Percentiles rank a stretch among this genome's conserved stretches.
Evolutionary conservation across 2,329 filamentous ascomycete genomes (phyloP).

Genomic region (Fusarium begoniae): DNA sequence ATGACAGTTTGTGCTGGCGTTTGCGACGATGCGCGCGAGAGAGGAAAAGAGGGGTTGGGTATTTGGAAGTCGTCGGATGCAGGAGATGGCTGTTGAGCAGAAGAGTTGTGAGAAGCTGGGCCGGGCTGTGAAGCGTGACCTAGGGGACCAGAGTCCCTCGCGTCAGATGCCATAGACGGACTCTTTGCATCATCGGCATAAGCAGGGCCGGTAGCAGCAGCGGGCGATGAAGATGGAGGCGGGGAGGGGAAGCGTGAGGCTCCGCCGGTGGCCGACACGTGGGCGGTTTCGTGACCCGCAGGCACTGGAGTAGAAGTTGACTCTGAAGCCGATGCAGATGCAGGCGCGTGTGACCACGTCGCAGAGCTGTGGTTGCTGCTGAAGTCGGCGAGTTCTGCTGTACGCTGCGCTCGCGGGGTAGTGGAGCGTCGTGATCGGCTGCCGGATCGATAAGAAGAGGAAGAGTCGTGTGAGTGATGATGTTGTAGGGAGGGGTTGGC

Average conservation of each 20-base stretch:
- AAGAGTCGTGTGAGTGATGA: conserved; percentile 53
- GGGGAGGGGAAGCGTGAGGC: conserved; percentile 63
- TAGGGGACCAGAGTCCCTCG: conserved; percentile 45
- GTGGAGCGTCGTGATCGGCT: conserved; percentile 44
- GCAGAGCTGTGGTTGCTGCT: conserved; percentile 21
- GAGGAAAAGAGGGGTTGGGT: conserved; percentile 51
- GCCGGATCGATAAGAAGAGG: conserved; percentile 43
- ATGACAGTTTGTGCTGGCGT: conserved; percentile 64
- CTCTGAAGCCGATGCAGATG: conserved; percentile 27
- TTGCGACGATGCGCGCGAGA: conserved; percentile 39
- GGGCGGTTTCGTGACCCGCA: conserved; percentile 35
- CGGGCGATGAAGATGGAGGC: conserved; percentile 62
- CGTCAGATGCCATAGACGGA: conserved; percentile 60
- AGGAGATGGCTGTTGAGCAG: conserved; percentile 48
- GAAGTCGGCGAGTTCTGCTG: conserved; percentile 36
- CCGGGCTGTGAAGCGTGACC: conserved; percentile 36
- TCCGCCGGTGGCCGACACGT: conserved; percentile 49
- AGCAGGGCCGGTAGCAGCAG: conserved; percentile 49
- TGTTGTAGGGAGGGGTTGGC: conserved; percentile 59
- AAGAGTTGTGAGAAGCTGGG: conserved; percentile 24
- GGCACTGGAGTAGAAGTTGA: conserved; percentile 35
- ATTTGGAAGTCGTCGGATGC: conserved; percentile 50
- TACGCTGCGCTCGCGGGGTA: conserved; percentile 43
- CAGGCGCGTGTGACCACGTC: conserved; percentile 31
- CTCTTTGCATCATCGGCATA: conserved; percentile 53